phyloP scores from a whole-genome alignment of 306 rosid species.

The Cucurbita argyrosperma region DNA sequence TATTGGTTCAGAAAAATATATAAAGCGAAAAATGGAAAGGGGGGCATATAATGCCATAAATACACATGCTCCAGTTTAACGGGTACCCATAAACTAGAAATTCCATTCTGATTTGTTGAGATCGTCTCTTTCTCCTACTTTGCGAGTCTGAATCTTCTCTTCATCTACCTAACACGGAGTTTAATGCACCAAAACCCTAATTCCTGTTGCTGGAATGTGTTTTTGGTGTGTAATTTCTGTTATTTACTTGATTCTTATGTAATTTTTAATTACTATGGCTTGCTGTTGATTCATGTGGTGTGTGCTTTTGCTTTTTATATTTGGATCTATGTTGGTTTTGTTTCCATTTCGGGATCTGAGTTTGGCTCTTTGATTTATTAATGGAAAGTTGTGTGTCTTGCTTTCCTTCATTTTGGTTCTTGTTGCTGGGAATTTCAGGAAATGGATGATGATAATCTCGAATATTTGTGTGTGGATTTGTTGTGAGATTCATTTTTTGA shows the following conservation, averaged over 20 bases:
- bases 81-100: constrained; percentile 7
- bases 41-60: constrained; percentile 1
- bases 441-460: constrained; percentile 10
- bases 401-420: constrained; percentile 4
- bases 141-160: constrained; percentile 35
- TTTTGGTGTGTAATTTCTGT: constrained; percentile 8
- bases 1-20: constrained; percentile 2
- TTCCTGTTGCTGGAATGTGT: background rate
- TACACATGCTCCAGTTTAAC: constrained; percentile 5
- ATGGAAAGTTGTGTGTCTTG: constrained; percentile 6
- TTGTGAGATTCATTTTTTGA: constrained; percentile 4
- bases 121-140: constrained; percentile 20
- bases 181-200: constrained; percentile 42
- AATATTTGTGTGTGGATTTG: constrained; percentile 8
- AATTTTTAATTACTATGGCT: constrained; percentile 1
- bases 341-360: constrained; percentile 24
- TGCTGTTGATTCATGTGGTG: constrained; percentile 4
- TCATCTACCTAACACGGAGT: constrained; percentile 18
- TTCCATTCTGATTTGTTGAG: constrained; percentile 6
- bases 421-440: constrained; percentile 9
- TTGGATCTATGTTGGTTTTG: constrained; percentile 30
- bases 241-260: background rate
- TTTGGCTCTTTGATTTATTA: constrained; percentile 1
- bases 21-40: background rate
- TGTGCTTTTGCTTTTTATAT: constrained; percentile 5